Base-by-base conservation (phyloP, 306 rosid genomes). In the Rosa lucieae region DNA sequence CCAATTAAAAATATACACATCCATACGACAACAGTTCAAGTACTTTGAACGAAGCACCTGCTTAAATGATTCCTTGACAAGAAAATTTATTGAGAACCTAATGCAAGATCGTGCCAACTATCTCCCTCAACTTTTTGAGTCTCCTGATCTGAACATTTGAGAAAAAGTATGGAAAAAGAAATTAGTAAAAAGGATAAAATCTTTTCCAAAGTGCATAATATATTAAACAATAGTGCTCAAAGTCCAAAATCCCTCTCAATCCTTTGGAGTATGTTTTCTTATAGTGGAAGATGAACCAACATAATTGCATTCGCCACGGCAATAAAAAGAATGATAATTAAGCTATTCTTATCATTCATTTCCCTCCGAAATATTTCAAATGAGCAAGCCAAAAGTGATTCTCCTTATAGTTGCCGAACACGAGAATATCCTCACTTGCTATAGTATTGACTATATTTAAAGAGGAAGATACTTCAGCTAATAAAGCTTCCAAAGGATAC, bases 41-140 rank as follows among this genome's bases (percentile, higher is more conserved):
- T 35, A 49, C 66, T 61, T 58, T 43, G 18, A 70, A 35, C 42
- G 1, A 5, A 56, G 32, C 75, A 21, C 75, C 18, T 26, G 11
- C 53, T 46, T 71, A 43, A 37, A 59, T 8, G 9, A 23, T 46
- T 42, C 71, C 11, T 46, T 44, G 46, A 69, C 23, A 49, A 78
- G 13, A 14, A n/a, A 20, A 70, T 35, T 74, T 81, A 87, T 66
- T 68, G 83, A 67, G 78, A 62, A 62, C 83, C 84, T 43, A 82
- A 66, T 21, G 88, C 88, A 82, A 87, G 87, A 81, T 88, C 91
- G 76, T 88, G 87, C 91, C 91, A 88, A 5, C 56, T 47, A 67
- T 87, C 90, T 55, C 78, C 84, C 29, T 72, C 80, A 85, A 72
- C 87, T 74, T 79, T 88, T 26, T 77, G 91, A 75, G 82, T 43